Conservation (phyloP, 768 basidiomycete genomes). For the Termitomyces sp. region DNA sequence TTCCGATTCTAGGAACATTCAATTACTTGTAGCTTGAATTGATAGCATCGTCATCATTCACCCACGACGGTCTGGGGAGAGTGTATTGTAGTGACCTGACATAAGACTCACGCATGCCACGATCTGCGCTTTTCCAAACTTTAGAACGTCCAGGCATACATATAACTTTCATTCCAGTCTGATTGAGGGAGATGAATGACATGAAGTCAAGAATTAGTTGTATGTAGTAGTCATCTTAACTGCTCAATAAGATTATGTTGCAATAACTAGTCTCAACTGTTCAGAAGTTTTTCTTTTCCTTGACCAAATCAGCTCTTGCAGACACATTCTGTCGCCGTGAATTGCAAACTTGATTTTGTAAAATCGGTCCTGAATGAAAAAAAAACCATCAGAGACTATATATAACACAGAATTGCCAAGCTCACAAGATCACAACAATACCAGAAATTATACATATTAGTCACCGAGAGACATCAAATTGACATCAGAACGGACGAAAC, state of each 20-base stretch:
- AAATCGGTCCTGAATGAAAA: neutral
- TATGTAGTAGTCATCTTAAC: neutral
- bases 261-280: neutral
- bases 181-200: neutral
- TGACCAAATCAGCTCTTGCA: conserved; percentile 5
- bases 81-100: no score
- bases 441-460: conserved; percentile 8
- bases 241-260: neutral
- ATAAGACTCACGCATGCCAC: neutral
- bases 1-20: no score
- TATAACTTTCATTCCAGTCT: no score
- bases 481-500: neutral
- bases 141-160: neutral
- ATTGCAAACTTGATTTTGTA: neutral
- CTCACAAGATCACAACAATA: neutral
- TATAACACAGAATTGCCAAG: no score
- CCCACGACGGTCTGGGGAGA: no score
- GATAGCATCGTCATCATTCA: neutral
- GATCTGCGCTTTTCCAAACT: neutral
- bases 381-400: neutral
- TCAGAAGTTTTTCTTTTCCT: conserved; percentile 4
- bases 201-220: neutral
- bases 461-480: neutral
- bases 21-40: neutral
- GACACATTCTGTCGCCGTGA: neutral